These are phyloP conservation scores for Acacia concinna DNA, from an alignment of 331 rosid species.

Conservation along the genomic window DNA sequence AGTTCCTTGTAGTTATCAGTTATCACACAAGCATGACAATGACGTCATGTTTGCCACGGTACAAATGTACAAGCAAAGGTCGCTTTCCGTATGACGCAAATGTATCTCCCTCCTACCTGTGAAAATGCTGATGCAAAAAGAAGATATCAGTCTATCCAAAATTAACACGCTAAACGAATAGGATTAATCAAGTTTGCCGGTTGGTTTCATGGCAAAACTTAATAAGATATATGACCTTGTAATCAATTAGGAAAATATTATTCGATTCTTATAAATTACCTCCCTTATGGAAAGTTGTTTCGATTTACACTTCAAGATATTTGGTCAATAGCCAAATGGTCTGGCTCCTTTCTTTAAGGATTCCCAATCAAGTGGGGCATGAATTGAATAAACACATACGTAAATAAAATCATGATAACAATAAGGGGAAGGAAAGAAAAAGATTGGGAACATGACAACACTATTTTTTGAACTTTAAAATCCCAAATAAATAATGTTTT, in stretches of 20 bases:
- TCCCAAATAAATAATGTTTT: no score
- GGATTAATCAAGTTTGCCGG: not conserved
- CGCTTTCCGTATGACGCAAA: not conserved
- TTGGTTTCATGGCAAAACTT: not conserved
- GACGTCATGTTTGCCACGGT: not conserved
- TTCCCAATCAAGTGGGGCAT: not conserved
- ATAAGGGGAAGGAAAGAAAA: not conserved
- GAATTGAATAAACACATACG: not conserved
- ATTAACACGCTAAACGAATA: not conserved
- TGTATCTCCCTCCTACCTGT: not conserved
- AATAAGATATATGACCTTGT: not conserved
- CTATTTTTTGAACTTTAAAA: no score
- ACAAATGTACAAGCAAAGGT: not conserved
- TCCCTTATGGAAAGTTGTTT: not conserved
- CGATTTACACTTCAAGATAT: not conserved
- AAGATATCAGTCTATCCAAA: not conserved
- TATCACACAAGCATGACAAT: not conserved
- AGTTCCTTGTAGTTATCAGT: not conserved
- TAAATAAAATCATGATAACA: no score
- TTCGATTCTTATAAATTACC: not conserved
- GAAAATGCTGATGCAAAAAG: not conserved
- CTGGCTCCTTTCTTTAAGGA: not conserved
- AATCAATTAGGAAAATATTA: not conserved
- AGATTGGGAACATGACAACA: no score
- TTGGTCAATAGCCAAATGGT: not conserved